Conservation (phyloP, 179 eudicot genomes). For the Pouteria campechiana region DNA sequence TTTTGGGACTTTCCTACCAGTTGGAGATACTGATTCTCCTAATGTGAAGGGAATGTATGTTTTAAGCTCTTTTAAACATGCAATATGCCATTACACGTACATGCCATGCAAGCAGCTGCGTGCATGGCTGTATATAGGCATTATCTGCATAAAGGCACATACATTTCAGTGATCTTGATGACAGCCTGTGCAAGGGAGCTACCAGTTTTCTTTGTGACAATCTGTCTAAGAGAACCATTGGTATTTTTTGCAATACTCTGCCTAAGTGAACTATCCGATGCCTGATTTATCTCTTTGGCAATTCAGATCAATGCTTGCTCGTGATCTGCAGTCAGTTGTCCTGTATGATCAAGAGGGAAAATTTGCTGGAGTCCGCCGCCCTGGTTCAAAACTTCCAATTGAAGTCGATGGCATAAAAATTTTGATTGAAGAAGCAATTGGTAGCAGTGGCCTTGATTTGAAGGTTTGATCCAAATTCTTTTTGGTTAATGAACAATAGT, state of each 20-base stretch:
- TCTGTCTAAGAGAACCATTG: background rate
- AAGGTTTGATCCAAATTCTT: conserved; percentile 46
- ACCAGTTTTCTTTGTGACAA: background rate
- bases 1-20: conserved; percentile 75
- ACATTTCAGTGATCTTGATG: no score
- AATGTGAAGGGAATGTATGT: conserved; percentile 90
- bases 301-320: conserved; percentile 93
- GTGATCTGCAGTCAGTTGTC: conserved; percentile 88
- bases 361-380: conserved; percentile 85
- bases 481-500: no score
- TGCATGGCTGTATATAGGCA: no score
- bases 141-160: no score
- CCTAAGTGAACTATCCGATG: background rate
- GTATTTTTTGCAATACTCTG: background rate
- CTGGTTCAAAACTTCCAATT: conserved; percentile 86
- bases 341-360: conserved; percentile 90
- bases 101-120: no score
- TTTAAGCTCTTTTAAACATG: no score
- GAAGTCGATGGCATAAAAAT: conserved; percentile 80
- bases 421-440: conserved; percentile 77
- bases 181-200: no score
- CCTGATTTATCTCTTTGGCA: background rate
- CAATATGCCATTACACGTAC: no score
- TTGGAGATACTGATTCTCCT: conserved; percentile 55
- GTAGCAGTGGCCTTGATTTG: conserved; percentile 87